Base-by-base conservation (phyloP, 345 rosid species). In the Lepidium didymum region DNA sequence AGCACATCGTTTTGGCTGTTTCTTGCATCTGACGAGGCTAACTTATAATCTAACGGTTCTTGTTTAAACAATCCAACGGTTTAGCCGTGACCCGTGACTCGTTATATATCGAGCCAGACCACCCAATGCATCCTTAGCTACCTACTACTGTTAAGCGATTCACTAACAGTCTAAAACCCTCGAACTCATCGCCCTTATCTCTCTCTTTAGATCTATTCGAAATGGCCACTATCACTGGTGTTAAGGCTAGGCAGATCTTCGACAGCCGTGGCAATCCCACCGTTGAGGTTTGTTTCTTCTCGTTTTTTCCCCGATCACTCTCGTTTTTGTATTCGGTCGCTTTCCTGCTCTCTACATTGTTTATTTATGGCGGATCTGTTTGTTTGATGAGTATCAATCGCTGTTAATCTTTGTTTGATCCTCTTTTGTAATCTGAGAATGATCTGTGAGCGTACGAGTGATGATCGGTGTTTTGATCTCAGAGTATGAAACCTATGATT, bases 201-300 rank as follows among this genome's bases (percentile, higher is more conserved):
- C 25, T 15, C 57, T 33, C 70, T 52, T 53, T 55, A 67, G 53
- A 58, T 77, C 71, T 55, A 31, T 16, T 25, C 47, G 2, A 57
- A 8, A 87, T 87, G 93, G 87, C 87, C 3, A 81, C 87, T 8
- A 92, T 92, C 70, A 69, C 74, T 69, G 62, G 16, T 67, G 81
- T 92, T 67, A 86, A 86, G 53, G 98, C 97, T 29, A 80, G 98
- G 67, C 98, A 92, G 85, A 92, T 92, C 78, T 92, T 87, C 76
- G 97, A 92, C 80, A 92, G 98, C 87, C 97, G 98, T 78, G 97
- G 98, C 18, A 92, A 92, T 37, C 98, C 98, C 23, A 92, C 98
- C 47, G 98, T 92, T 12, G 98, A 92, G 91, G 97, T 92, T 75
- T 1, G 16, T 37, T 62, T 72, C 62, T 68, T 36, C 51, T 43